Conservation (phyloP, 805 yeast genomes). For the Zygoascus biomembranicola region DNA sequence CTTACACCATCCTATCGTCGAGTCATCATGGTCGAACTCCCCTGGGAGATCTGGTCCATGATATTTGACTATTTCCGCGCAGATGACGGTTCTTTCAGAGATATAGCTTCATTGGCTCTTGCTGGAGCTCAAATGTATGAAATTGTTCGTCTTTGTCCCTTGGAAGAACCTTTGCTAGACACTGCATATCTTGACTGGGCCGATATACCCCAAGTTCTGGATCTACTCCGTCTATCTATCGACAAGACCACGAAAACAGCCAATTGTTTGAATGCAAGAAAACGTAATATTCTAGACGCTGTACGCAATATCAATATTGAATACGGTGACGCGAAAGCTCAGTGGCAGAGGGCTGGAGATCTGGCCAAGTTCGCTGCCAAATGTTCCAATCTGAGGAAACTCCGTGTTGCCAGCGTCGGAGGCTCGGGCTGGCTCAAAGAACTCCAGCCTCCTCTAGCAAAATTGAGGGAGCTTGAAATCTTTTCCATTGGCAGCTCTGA, state of each 20-base stretch:
- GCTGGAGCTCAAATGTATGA: background rate
- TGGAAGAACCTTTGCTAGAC: background rate
- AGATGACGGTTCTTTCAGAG: background rate
- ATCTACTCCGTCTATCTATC: background rate
- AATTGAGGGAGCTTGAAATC: background rate
- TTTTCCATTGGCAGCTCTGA: background rate
- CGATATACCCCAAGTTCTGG: background rate
- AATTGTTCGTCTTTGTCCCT: background rate
- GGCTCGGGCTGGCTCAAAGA: conserved; percentile 2
- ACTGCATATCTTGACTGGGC: background rate
- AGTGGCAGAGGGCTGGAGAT: background rate
- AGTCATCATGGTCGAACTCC: background rate
- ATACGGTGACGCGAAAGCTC: background rate
- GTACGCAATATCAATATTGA: background rate
- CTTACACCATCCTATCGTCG: background rate
- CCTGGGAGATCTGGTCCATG: conserved; percentile 1
- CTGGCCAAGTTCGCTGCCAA: background rate
- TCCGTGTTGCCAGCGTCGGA: background rate
- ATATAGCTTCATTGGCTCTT: background rate
- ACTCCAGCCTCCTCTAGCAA: background rate
- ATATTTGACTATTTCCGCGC: background rate
- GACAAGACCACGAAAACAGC: background rate
- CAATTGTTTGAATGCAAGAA: background rate
- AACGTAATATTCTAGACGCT: background rate
- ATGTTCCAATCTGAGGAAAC: background rate